These are phyloP conservation scores for Metschnikowia anglica DNA, from an alignment of 805 yeast genomes.

Conservation along the genomic window DNA sequence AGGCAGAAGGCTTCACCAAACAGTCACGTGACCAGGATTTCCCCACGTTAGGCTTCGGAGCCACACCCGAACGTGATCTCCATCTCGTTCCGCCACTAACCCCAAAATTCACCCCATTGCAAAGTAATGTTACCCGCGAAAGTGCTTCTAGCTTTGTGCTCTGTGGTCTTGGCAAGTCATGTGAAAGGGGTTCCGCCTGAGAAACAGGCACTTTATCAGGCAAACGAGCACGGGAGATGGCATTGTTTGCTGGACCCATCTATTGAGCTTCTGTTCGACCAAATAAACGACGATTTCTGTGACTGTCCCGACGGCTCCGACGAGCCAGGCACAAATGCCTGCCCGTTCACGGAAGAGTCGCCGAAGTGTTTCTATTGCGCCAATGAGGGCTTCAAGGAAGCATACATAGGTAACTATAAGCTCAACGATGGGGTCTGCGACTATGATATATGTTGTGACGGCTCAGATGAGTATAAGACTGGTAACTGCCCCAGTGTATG, in stretches of 20 bases:
- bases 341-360: constrained; percentile 38
- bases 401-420: constrained; percentile 59
- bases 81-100: too few species aligned
- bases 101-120: constrained; percentile 2
- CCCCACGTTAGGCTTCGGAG: constrained; percentile 1
- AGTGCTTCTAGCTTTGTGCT: constrained; percentile 1
- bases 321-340: constrained; percentile 94
- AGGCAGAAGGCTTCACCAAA: not conserved
- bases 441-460: constrained; percentile 87
- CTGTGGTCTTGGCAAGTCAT: constrained; percentile 1
- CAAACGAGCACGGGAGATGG: constrained; percentile 57
- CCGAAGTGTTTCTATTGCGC: constrained; percentile 62
- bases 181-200: constrained; percentile 40
- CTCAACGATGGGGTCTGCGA: constrained; percentile 94
- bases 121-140: constrained; percentile 3
- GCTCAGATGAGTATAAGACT: constrained; percentile 71
- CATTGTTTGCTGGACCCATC: constrained; percentile 66
- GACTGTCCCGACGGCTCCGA: constrained; percentile 98
- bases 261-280: constrained; percentile 56
- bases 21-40: constrained; percentile 6
- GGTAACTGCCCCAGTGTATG: constrained; percentile 58
- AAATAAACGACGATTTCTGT: constrained; percentile 85
- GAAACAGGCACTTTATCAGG: constrained; percentile 46
- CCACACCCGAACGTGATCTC: too few species aligned
- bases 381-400: constrained; percentile 68